These are phyloP conservation scores for Lipomyces mesembrius DNA, from an alignment of 805 yeast species.

Conservation along the genomic window DNA sequence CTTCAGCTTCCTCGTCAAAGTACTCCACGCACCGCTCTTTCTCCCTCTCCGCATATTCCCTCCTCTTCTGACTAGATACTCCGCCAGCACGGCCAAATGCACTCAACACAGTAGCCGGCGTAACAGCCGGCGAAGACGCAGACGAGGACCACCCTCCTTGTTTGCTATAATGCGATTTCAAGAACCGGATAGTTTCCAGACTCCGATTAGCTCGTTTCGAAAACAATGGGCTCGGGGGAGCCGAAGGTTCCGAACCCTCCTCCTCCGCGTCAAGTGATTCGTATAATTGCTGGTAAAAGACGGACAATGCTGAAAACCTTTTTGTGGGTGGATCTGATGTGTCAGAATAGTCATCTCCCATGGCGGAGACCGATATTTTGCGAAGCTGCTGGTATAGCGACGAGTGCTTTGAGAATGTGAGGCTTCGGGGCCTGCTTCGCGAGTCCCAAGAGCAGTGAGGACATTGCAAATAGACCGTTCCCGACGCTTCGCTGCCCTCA, in stretches of 20 bases:
- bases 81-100: conserved; percentile 28
- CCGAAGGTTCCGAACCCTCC: background rate
- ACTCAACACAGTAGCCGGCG: conserved; percentile 17
- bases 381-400: conserved; percentile 25
- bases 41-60: conserved; percentile 16
- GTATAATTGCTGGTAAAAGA: conserved; percentile 15
- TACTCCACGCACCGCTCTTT: conserved; percentile 2
- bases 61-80: conserved; percentile 15
- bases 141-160: conserved; percentile 7
- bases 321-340: background rate
- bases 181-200: conserved; percentile 28
- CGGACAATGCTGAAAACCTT: conserved; percentile 9
- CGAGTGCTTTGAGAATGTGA: conserved; percentile 18
- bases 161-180: conserved; percentile 20
- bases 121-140: conserved; percentile 15
- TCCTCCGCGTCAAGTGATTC: conserved; percentile 16
- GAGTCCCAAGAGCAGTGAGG: conserved; percentile 33
- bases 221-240: conserved; percentile 11
- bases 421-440: conserved; percentile 8
- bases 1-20: conserved; percentile 8
- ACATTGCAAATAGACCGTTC: conserved; percentile 24
- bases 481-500: background rate
- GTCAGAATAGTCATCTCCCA: background rate
- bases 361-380: background rate
- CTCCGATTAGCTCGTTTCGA: conserved; percentile 17